Evolutionary conservation across 768 basidiomycete genomes (phyloP).

Genomic region (Serendipita sp.): DNA sequence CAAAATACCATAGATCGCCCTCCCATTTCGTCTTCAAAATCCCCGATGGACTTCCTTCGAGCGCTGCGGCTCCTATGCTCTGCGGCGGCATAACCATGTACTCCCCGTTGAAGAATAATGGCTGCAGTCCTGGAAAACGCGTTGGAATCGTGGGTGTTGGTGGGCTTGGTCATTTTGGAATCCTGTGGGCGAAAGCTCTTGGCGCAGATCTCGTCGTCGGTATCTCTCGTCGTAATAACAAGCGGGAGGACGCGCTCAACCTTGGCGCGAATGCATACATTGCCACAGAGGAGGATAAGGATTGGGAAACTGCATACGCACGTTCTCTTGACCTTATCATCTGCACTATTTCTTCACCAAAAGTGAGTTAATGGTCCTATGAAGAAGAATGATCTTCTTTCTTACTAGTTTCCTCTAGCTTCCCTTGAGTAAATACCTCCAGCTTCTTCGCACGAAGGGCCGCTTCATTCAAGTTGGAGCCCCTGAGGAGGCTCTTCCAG

Average conservation of each 20-base stretch:
- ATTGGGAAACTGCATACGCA: slow-evolving; percentile 16
- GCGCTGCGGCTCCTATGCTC: slow-evolving; percentile 44
- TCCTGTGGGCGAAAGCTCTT: slow-evolving; percentile 36
- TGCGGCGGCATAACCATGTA: slow-evolving; percentile 51
- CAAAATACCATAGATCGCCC: too few species aligned
- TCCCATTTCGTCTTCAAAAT: slow-evolving; percentile 45
- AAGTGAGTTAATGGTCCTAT: slow-evolving; percentile 17
- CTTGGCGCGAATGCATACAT: slow-evolving; percentile 43
- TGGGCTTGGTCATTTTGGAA: slow-evolving; percentile 30
- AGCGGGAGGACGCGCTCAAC: slow-evolving; percentile 39
- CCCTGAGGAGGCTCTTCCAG: slow-evolving; percentile 33
- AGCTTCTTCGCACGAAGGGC: slow-evolving; percentile 36
- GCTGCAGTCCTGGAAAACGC: slow-evolving; percentile 41
- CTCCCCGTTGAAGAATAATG: slow-evolving; percentile 41
- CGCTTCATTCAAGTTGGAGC: slow-evolving; percentile 42
- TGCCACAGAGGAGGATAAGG: slow-evolving; percentile 25
- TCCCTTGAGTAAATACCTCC: slow-evolving; percentile 22
- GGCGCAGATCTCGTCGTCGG: slow-evolving; percentile 38
- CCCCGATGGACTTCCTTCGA: slow-evolving; percentile 35
- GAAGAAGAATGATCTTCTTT: slow-evolving; percentile 34
- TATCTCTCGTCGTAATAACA: slow-evolving; percentile 37
- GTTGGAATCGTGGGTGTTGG: slow-evolving; percentile 55
- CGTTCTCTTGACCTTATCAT: slow-evolving; percentile 25
- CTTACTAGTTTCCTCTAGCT: slow-evolving; percentile 18
- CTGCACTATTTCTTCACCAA: slow-evolving; percentile 26